These are phyloP conservation scores for Fragaria nilgerrensis DNA, from an alignment of 306 rosid genomes.

Conservation along the genomic window DNA sequence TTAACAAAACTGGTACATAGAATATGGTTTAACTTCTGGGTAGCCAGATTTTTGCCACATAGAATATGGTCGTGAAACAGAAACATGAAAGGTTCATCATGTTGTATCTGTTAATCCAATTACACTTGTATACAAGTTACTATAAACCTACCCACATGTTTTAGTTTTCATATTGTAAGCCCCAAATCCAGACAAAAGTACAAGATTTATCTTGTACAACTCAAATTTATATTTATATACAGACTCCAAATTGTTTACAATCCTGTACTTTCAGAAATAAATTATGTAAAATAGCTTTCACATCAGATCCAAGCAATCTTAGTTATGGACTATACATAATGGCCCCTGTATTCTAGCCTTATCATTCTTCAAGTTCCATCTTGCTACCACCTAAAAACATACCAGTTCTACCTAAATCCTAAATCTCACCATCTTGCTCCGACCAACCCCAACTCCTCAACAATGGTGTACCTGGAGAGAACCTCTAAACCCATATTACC, in stretches of 20 bases:
- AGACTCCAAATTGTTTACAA: not conserved
- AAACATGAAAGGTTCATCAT: not conserved
- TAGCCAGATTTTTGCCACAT: not conserved
- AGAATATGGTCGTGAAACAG: not conserved
- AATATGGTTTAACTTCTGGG: no score
- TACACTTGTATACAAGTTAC: not conserved
- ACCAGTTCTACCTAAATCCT: conserved; percentile 17
- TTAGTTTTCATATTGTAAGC: not conserved
- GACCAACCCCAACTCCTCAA: conserved; percentile 7
- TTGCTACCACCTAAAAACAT: conserved; percentile 6
- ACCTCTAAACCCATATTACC: conserved; percentile 8
- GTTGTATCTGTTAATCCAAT: not conserved
- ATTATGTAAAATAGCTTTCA: not conserved
- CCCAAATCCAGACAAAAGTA: not conserved
- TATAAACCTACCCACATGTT: not conserved
- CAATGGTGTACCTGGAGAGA: not conserved
- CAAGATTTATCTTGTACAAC: not conserved
- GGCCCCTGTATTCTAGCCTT: not conserved
- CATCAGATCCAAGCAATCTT: not conserved
- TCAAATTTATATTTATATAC: not conserved
- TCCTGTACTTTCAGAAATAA: conserved; percentile 1
- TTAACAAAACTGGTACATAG: not conserved
- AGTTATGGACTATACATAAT: not conserved
- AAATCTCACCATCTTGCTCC: conserved; percentile 10
- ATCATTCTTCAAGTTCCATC: not conserved